Evolutionary conservation across 176 grass and related monocot species (phyloP).

Genomic region (Carex parvula): DNA sequence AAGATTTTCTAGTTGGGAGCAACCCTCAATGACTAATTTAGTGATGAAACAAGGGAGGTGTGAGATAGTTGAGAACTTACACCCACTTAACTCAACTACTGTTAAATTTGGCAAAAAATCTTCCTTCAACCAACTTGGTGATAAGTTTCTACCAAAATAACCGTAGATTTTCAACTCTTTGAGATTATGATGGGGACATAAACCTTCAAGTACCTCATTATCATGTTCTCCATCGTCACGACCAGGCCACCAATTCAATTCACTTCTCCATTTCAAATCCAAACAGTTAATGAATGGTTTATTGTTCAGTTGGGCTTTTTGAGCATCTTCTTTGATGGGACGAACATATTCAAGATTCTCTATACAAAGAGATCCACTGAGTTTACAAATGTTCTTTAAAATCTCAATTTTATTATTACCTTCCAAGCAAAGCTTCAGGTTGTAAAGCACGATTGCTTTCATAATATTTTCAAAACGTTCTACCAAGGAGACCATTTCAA

Average conservation of each 20-base stretch:
- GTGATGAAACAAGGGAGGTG: background rate
- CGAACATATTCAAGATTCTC: background rate
- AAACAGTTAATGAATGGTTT: conserved; percentile 7
- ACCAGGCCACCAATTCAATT: background rate
- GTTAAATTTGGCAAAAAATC: background rate
- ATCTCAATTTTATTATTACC: background rate
- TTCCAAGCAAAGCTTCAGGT: background rate
- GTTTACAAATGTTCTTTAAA: background rate
- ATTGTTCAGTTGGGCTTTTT: background rate
- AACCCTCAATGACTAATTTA: background rate
- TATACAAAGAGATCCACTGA: background rate
- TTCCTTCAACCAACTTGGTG: conserved; percentile 1
- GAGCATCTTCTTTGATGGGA: background rate
- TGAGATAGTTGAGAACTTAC: background rate
- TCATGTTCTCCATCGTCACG: background rate
- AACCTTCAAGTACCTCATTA: no score
- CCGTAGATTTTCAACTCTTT: background rate
- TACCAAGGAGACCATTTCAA: no score
- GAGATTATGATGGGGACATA: no score
- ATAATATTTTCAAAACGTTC: no score
- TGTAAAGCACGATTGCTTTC: no score
- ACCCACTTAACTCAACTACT: background rate
- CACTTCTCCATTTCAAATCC: background rate
- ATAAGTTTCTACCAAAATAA: background rate
- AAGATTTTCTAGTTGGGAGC: background rate